phyloP scores from a whole-genome alignment of 345 rosid genomes.

The Abelmoschus esculentus region DNA sequence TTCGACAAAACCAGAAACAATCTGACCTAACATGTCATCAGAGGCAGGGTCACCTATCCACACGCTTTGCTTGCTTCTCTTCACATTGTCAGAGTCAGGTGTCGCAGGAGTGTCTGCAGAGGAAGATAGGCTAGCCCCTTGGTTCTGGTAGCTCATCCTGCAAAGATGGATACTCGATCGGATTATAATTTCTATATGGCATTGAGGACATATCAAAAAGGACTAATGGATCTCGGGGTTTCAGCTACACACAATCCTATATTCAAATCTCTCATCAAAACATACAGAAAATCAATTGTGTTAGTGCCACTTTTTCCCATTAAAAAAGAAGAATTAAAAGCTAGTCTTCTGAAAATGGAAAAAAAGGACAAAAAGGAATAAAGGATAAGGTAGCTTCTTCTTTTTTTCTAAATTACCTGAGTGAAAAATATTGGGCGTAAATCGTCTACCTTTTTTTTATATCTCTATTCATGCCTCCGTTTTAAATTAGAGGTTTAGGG shows the following conservation, averaged over 20 bases:
- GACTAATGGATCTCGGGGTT: neutral
- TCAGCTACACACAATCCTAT: neutral
- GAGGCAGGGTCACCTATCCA: slow-evolving; percentile 15
- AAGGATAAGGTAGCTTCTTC: neutral
- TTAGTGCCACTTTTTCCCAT: neutral
- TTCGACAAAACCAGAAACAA: slow-evolving; percentile 52
- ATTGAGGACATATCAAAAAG: neutral
- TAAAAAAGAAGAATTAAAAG: neutral
- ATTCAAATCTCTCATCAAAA: neutral
- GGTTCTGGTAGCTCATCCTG: slow-evolving; percentile 12
- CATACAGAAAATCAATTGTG: neutral
- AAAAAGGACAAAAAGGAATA: neutral
- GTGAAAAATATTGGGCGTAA: neutral
- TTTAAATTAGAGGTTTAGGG: too few species aligned
- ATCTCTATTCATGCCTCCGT: too few species aligned
- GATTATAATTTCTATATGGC: too few species aligned
- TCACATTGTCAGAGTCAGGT: slow-evolving; percentile 18
- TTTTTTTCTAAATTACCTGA: neutral
- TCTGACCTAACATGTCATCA: slow-evolving; percentile 41
- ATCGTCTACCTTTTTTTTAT: too few species aligned
- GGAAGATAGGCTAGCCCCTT: slow-evolving; percentile 7
- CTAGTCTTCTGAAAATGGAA: neutral
- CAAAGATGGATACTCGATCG: too few species aligned
- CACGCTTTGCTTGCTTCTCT: slow-evolving; percentile 21
- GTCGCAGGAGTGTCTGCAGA: neutral